Conservation (phyloP, 2,329 filamentous ascomycete species). For the Podosphaera fusca region DNA sequence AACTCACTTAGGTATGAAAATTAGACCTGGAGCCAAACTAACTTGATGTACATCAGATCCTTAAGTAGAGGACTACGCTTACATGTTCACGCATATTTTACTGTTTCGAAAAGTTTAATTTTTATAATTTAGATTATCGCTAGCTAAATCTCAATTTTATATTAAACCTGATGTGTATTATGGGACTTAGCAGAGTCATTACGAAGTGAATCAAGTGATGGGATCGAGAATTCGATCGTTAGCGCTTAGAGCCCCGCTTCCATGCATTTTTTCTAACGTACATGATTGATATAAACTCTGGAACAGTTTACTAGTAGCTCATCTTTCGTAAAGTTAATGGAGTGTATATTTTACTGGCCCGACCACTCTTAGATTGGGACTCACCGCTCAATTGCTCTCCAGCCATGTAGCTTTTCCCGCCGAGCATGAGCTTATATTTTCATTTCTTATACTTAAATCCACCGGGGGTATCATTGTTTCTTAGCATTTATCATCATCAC, state of each 20-base stretch:
- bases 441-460: background rate
- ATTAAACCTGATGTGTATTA: background rate
- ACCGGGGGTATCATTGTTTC: background rate
- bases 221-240: background rate
- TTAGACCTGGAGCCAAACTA: no score
- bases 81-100: no score
- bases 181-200: background rate
- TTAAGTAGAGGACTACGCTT: no score
- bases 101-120: background rate
- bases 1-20: no score
- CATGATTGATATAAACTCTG: background rate
- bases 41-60: no score
- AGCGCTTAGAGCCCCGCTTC: background rate
- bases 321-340: background rate
- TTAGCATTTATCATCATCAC: background rate
- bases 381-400: background rate
- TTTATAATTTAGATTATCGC: background rate
- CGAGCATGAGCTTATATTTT: background rate
- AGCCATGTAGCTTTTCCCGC: background rate
- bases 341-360: background rate
- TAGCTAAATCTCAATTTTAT: background rate
- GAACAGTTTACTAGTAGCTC: background rate
- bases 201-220: background rate
- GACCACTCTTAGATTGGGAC: background rate
- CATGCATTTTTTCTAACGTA: background rate